phyloP scores from a whole-genome alignment of 306 rosid species.

The Acacia confusa region DNA sequence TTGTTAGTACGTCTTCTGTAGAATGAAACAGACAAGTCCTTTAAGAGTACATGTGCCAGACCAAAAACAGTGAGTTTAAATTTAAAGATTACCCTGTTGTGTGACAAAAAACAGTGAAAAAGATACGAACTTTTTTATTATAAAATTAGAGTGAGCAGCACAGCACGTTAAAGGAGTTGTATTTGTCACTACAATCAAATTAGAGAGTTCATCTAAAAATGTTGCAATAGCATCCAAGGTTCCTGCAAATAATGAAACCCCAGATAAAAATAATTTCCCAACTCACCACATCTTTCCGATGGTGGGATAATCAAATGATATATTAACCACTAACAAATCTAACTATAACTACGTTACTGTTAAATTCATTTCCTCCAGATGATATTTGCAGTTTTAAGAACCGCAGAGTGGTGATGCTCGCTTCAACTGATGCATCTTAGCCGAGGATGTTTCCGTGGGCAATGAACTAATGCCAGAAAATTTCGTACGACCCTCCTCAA shows the following conservation, averaged over 20 bases:
- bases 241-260: slow-evolving; percentile 75
- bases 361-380: slow-evolving; percentile 42
- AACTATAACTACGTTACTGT: slow-evolving; percentile 30
- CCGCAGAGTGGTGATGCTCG: slow-evolving; percentile 8
- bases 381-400: slow-evolving; percentile 35
- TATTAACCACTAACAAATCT: slow-evolving; percentile 40
- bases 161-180: neutral
- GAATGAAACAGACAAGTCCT: neutral
- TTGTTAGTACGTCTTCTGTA: neutral
- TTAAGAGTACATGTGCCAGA: neutral
- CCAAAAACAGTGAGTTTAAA: neutral
- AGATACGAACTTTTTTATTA: neutral
- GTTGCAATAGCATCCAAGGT: slow-evolving; percentile 56
- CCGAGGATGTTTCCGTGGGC: slow-evolving; percentile 31
- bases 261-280: slow-evolving; percentile 64
- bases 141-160: neutral
- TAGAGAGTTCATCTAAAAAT: slow-evolving; percentile 35
- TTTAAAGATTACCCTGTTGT: neutral
- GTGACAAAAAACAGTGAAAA: neutral
- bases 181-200: slow-evolving; percentile 37
- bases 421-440: slow-evolving; percentile 13
- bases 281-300: slow-evolving; percentile 56
- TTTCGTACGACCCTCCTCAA: slow-evolving; percentile 32
- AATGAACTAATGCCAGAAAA: slow-evolving; percentile 31
- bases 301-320: slow-evolving; percentile 66